Percentiles rank a stretch among this genome's conserved stretches.
These are phyloP conservation scores for Aegilops bicornis DNA, from an alignment of 176 grass and related monocot species.

Conservation along the genomic window DNA sequence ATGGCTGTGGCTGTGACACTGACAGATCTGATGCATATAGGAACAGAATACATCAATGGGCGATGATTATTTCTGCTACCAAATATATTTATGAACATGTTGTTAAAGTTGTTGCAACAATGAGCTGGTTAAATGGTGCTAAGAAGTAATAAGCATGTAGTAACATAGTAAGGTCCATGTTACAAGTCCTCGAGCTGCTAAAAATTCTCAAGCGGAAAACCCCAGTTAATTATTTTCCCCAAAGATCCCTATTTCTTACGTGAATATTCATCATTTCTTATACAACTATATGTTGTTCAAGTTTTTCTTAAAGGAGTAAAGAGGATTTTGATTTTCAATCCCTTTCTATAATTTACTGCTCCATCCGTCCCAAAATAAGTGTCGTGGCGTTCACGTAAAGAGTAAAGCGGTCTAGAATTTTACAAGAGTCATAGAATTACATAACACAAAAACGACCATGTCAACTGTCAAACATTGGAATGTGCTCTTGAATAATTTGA, in stretches of 20 bases:
- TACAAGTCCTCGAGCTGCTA: neutral
- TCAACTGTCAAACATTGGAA: conserved; percentile 3
- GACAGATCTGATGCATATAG: neutral
- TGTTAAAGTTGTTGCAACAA: conserved; percentile 9
- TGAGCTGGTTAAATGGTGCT: neutral
- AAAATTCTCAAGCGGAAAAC: neutral
- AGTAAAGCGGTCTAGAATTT: conserved; percentile 1
- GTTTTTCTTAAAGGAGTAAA: neutral
- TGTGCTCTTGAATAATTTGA: neutral
- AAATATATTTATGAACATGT: neutral
- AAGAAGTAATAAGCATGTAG: conserved; percentile 1
- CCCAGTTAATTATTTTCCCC: neutral
- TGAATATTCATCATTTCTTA: conserved; percentile 7
- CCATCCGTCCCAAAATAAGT: neutral
- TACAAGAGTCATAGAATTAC: neutral
- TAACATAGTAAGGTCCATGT: neutral
- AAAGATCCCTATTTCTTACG: neutral
- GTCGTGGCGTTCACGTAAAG: neutral
- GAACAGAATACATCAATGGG: conserved; percentile 16
- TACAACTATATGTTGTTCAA: neutral
- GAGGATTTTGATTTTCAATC: neutral
- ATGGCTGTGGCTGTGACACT: neutral
- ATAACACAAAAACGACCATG: neutral
- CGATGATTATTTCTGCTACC: conserved; percentile 3
- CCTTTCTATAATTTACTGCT: neutral